Evolutionary conservation across 345 rosid species (phyloP), one percentile per base, ranked within the genome.

Genomic region (Camelina hispida): DNA sequence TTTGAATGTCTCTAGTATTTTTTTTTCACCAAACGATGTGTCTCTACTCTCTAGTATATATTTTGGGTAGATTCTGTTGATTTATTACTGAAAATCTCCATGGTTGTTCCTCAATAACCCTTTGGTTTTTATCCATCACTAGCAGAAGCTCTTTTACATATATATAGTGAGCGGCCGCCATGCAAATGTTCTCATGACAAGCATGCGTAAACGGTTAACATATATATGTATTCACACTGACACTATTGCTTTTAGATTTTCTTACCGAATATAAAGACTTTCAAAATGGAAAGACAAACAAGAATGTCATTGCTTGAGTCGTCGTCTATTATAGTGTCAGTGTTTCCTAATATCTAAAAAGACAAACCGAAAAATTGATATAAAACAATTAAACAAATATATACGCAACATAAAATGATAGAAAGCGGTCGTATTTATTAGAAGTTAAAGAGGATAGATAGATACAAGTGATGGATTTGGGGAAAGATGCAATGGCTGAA

Each of bases 401-500:
- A 62, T 23, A 42, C 28, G 23, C 14, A 62, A 13, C 20, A 62
- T 62, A 46, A 47, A n/a, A 47, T 65, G 43, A 65, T 30, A 47
- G 7, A 65, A 65, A 65, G 56, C 17, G 56, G 3, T 65, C 7
- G 6, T 42, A n/a, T 54, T 38, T 16, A 37, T 7, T 7, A 37
- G 23, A 37, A 68, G 18, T 50, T 43, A 71, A 58, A 70, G 58
- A 58, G 17, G 20, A 20, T 6, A 40, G 12, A 68, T 55, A 42
- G 42, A 68, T 40, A 68, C 72, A 54, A 68, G 63, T 30, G 64
- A 56, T 3, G n/a, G 22, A 43, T 69, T 18, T 28, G 17, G 54
- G 63, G 54, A 69, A 17, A 43, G 28, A 70, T 37, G 61, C 68
- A 71, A 50, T 51, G 59, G 18, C 10, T 16, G 68, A 62, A 57